Percentiles rank a stretch among this genome's conserved stretches.
phyloP scores from a whole-genome alignment of 371 early-diverging fungal species.

The Apophysomyces sp. region DNA sequence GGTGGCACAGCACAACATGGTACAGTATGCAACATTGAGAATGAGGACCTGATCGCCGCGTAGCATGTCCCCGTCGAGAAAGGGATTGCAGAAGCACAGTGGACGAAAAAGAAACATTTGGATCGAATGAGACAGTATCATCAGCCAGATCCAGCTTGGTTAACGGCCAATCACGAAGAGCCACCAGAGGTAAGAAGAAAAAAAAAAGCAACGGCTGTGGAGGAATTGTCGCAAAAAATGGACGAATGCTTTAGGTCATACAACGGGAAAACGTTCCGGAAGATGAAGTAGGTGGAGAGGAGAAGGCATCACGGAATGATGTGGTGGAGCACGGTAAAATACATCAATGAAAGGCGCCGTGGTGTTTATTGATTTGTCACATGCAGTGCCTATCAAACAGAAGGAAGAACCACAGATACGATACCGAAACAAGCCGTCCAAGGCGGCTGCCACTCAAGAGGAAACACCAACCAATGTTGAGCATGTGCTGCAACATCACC shows the following conservation, averaged over 20 bases:
- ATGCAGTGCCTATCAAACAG: background rate
- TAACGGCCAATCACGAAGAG: conserved; percentile 15
- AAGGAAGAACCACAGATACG: background rate
- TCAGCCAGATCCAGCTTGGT: conserved; percentile 38
- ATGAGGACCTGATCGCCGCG: background rate
- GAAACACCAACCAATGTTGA: conserved; percentile 47
- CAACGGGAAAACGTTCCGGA: background rate
- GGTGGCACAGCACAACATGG: background rate
- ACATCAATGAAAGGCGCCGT: too few species aligned
- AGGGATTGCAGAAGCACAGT: conserved; percentile 23
- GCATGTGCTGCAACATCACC: conserved; percentile 61
- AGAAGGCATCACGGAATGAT: background rate
- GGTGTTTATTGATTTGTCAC: too few species aligned
- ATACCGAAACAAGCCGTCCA: conserved; percentile 1
- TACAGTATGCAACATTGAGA: background rate
- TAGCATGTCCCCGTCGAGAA: conserved; percentile 31
- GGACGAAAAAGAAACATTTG: conserved; percentile 28
- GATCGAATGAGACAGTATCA: conserved; percentile 25
- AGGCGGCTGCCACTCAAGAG: conserved; percentile 12
- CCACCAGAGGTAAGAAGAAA: conserved; percentile 10
- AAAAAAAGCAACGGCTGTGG: conserved; percentile 6
- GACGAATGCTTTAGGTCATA: background rate
- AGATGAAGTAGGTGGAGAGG: background rate
- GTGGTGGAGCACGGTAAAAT: background rate
- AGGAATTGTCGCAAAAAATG: background rate